Evolutionary conservation across 2,329 filamentous ascomycete genomes (phyloP), one percentile per base, ranked within the genome.

Genomic region (Exserohilum turcica): DNA sequence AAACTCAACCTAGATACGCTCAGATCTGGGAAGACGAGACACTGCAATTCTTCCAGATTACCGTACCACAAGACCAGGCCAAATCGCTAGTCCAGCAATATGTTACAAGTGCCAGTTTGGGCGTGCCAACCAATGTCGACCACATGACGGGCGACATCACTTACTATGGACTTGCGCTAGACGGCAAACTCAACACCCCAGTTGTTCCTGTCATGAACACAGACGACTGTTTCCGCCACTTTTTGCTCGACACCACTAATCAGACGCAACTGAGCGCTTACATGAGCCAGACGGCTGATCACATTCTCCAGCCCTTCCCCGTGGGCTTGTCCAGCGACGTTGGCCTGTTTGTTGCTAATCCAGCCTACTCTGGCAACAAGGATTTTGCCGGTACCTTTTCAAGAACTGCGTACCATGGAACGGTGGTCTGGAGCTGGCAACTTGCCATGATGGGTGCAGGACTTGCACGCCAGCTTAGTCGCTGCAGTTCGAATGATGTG

Each of bases 341-440:
- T 0, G 83, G 85, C 0, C 71, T 86, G 24, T 68, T 88, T 0
- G 80, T 88, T 2, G 81, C 85, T 0, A 88, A 87, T 51, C 85
- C 85, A 0, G 84, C 85, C 0, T 82, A 83, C 24, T 81, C 82
- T 0, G 76, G 72, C 0, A 73, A 80, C 12, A 69, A 76, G 0
- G 74, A 68, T 0, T 65, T 71, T 35, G 77, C 79, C 0, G 72
- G 68, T 0, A 81, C 82, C 45, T 88, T 81, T 56, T 82, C 82
- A 0, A 82, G 79, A n/a, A 75, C 76, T 3, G 82, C 81, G 0
- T 88, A 86, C 59, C 85, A 88, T 51, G 85, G 84, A 0, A 86
- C 85, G 0, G 85, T 89, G 0, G 76, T 88, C 1, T 88, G 84
- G 85, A 80, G 79, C 38, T 88, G 84, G 84, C 85, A 84, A 48